phyloP scores from a whole-genome alignment of 2,329 filamentous ascomycete species.

The Fusarium brachygibbosum region DNA sequence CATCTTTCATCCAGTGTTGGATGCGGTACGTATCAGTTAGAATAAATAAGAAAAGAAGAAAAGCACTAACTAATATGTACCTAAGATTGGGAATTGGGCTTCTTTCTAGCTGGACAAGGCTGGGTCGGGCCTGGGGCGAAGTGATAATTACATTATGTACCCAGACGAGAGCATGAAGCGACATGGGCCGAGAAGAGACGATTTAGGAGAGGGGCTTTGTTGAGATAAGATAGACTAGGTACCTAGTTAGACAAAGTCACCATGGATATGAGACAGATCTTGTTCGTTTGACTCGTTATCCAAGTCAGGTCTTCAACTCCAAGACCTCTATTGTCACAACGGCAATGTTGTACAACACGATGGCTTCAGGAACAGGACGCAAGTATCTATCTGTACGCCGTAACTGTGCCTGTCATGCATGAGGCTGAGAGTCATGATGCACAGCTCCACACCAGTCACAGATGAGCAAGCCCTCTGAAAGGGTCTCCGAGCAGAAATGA shows the following conservation, averaged over 20 bases:
- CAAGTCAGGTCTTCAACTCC: constrained; percentile 3
- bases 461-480: background rate
- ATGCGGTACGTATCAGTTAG: constrained; percentile 20
- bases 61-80: constrained; percentile 18
- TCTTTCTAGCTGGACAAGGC: constrained; percentile 1
- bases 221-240: constrained; percentile 1
- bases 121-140: constrained; percentile 31
- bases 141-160: constrained; percentile 6
- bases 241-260: constrained; percentile 10
- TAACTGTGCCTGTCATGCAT: constrained; percentile 18
- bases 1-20: constrained; percentile 24
- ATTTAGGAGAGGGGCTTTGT: constrained; percentile 19
- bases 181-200: constrained; percentile 28
- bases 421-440: constrained; percentile 39
- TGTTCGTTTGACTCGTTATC: background rate
- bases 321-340: constrained; percentile 10
- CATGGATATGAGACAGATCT: constrained; percentile 12
- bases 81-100: constrained; percentile 42
- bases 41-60: constrained; percentile 22
- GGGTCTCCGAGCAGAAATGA: constrained; percentile 25
- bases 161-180: constrained; percentile 29
- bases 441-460: constrained; percentile 4
- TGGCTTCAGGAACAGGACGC: constrained; percentile 17
- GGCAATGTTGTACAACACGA: constrained; percentile 18
- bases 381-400: constrained; percentile 7